These are phyloP conservation scores for Iris pallida DNA, from an alignment of 116 monocot genomes.

Conservation along the genomic window DNA sequence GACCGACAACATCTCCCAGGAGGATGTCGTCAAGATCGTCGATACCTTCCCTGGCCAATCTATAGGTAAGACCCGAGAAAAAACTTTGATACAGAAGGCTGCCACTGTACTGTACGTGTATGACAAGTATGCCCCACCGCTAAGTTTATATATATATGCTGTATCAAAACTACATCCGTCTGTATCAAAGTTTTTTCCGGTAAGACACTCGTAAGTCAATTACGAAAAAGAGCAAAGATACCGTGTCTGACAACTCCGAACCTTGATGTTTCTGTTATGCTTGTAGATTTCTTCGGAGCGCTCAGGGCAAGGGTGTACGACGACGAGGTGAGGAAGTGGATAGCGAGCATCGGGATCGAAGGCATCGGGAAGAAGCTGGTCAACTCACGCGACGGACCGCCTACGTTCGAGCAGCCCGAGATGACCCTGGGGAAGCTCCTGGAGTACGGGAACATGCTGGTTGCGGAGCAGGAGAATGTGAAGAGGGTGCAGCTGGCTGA, in stretches of 20 bases:
- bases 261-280: neutral
- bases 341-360: slow-evolving; percentile 47
- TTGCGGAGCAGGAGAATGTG: slow-evolving; percentile 93
- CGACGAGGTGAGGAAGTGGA: slow-evolving; percentile 93
- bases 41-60: slow-evolving; percentile 95
- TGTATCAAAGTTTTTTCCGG: too few species aligned
- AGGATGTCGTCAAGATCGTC: slow-evolving; percentile 67
- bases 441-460: slow-evolving; percentile 87
- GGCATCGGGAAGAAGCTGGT: slow-evolving; percentile 69
- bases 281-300: slow-evolving; percentile 91
- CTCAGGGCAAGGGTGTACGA: slow-evolving; percentile 91
- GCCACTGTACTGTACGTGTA: too few species aligned
- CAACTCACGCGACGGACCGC: slow-evolving; percentile 78
- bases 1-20: slow-evolving; percentile 60
- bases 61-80: slow-evolving; percentile 49
- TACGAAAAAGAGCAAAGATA: too few species aligned
- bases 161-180: too few species aligned
- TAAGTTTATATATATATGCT: too few species aligned
- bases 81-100: neutral
- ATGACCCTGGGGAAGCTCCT: slow-evolving; percentile 85
- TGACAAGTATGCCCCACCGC: too few species aligned
- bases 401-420: slow-evolving; percentile 65
- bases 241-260: neutral
- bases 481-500: slow-evolving; percentile 97
- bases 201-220: too few species aligned